These are phyloP conservation scores for Calonectria pseudoturangicola DNA, from an alignment of 2,329 filamentous ascomycete genomes.

Conservation along the genomic window DNA sequence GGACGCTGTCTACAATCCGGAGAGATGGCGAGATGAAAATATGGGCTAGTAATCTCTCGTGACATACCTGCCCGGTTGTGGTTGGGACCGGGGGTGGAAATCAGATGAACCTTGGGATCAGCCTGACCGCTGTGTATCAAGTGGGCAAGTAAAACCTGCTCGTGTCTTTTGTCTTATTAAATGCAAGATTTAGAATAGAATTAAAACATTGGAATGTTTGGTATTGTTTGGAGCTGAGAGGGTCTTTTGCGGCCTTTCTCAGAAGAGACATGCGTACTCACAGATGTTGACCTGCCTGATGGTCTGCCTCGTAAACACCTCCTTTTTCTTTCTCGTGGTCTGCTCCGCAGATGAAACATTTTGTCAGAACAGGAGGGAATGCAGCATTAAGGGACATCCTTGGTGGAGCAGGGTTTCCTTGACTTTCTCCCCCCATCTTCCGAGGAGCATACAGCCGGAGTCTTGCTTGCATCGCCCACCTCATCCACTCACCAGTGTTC, in stretches of 20 bases:
- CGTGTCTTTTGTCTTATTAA: neutral
- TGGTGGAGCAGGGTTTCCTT: conserved; percentile 35
- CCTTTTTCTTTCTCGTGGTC: conserved; percentile 42
- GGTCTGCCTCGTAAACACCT: conserved; percentile 28
- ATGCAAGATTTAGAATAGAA: conserved; percentile 1
- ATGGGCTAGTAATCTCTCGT: conserved; percentile 21
- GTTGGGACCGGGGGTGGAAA: conserved; percentile 16
- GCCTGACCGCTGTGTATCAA: conserved; percentile 6
- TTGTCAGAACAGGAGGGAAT: conserved; percentile 37
- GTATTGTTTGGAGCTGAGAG: neutral
- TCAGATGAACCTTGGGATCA: conserved; percentile 15
- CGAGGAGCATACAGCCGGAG: conserved; percentile 30
- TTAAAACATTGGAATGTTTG: neutral
- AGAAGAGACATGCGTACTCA: neutral
- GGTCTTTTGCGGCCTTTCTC: conserved; percentile 4
- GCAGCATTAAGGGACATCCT: conserved; percentile 38
- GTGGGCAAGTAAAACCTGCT: neutral
- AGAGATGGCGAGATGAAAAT: conserved; percentile 34
- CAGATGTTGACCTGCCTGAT: conserved; percentile 9
- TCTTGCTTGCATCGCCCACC: conserved; percentile 39
- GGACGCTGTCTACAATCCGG: neutral
- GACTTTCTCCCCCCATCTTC: conserved; percentile 20
- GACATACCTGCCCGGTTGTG: conserved; percentile 11
- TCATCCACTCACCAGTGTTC: conserved; percentile 38
- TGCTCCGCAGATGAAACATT: conserved; percentile 49